Evolutionary conservation across 495 filamentous ascomycete genomes (phyloP).

Genomic region (Neurospora discreta): DNA sequence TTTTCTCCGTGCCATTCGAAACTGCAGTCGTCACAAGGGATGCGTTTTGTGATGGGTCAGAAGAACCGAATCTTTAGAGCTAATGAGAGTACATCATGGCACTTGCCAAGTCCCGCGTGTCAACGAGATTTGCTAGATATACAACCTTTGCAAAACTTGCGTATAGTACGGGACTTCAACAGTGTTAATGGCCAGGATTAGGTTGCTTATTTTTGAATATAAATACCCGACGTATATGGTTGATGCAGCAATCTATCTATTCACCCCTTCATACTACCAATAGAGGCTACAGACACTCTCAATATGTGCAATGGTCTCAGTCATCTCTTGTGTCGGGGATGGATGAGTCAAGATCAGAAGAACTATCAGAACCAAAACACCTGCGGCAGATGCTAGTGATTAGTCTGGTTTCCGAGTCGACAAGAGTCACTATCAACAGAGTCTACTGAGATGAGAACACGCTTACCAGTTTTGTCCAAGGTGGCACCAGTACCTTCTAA

Average conservation of each 20-base stretch:
- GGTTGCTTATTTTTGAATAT: neutral
- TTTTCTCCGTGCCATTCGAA: neutral
- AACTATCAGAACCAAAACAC: constrained; percentile 30
- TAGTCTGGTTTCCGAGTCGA: too few relatives aligned
- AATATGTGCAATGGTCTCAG: neutral
- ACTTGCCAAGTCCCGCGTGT: neutral
- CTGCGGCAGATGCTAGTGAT: constrained; percentile 14
- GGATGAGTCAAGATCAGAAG: constrained; percentile 14
- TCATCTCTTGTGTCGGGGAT: neutral
- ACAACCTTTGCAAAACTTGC: neutral
- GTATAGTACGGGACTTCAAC: neutral
- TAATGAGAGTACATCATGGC: neutral
- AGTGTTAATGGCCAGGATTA: neutral
- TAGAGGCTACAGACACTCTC: neutral
- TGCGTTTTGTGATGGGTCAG: neutral
- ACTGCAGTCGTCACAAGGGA: neutral
- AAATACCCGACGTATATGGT: neutral
- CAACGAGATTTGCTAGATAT: neutral
- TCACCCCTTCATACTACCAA: neutral
- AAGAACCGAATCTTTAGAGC: neutral
- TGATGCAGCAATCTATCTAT: neutral
- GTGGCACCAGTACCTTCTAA: constrained; percentile 2
- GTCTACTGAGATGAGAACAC: too few relatives aligned
- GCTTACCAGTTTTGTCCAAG: too few relatives aligned
- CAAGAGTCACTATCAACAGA: too few relatives aligned